Base-by-base conservation (phyloP, 495 filamentous ascomycete genomes). In the Aspergillus coremiiformis region DNA sequence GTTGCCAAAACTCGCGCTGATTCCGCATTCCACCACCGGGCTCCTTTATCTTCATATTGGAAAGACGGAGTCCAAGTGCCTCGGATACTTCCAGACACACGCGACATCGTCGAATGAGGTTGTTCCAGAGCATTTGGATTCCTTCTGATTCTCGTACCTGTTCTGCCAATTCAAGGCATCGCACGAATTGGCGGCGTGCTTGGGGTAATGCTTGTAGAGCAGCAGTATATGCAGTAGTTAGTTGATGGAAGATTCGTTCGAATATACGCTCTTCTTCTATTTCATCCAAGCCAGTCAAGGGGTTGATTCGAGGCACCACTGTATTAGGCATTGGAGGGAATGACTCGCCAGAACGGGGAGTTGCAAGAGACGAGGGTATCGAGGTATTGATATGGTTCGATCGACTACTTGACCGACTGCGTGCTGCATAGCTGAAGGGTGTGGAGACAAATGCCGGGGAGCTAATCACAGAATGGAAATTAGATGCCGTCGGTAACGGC, bases 31-130 rank as follows among this genome's bases (percentile, higher is more conserved):
- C 74, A 17, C 69, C 73, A 24, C 80, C 84, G 8, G 84, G 87
- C 53, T 95, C 89, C 58, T 89, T 90, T 22, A 94, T 72, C 67
- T 88, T 89, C 72, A 94, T 88, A 47, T 73, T 75, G n/a, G 82
- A 85, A 5, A 96, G 73, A 8, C 85, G 79, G 19, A 70, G 70
- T 55, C 84, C 84, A n/a, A 96, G 69, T 8, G 75, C 67, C 61
- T 86, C 80, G 2, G 84, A 85, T 44, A 84, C 78, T 35, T 82
- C 78, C 26, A 85, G 70, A 21, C 84, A 80, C n/a, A 74, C 69
- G 6, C 71, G 75, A 56, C 81, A 86, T 50, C 84, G 85, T 24
- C 77, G 75, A 37, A 85, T 80, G 47, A 89, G 78, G n/a, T 74
- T 74, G 45, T 71, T 80, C 89, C 84, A 92, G 41, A 81, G 73